These are phyloP conservation scores for Saussurea involucrata DNA, from an alignment of 129 eudicot species.

Conservation along the genomic window DNA sequence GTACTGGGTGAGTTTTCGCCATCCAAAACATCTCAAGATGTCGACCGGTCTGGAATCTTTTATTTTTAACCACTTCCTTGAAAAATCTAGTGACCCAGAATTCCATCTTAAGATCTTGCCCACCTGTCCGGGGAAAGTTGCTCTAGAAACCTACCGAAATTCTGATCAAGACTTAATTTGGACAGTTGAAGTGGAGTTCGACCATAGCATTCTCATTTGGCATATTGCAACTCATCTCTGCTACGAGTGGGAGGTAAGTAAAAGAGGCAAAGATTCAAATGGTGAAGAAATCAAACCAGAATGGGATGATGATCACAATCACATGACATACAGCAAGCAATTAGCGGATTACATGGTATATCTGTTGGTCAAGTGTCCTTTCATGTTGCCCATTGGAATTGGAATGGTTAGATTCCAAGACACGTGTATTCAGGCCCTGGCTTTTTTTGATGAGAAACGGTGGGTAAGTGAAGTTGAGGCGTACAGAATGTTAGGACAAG, in stretches of 20 bases:
- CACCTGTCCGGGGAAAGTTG: slow-evolving; percentile 24
- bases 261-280: not conserved
- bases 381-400: slow-evolving; percentile 53
- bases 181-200: slow-evolving; percentile 27
- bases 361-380: slow-evolving; percentile 43
- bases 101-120: not conserved
- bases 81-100: slow-evolving; percentile 4
- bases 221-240: slow-evolving; percentile 37
- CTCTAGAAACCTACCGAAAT: slow-evolving; percentile 8
- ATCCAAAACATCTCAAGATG: slow-evolving; percentile 2
- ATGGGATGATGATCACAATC: slow-evolving; percentile 10
- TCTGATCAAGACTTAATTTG: slow-evolving; percentile 14
- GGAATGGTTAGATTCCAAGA: slow-evolving; percentile 50
- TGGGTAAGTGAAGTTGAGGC: slow-evolving; percentile 14
- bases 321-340: slow-evolving; percentile 19
- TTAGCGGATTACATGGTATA: slow-evolving; percentile 49
- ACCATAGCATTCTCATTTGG: slow-evolving; percentile 36
- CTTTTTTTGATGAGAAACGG: slow-evolving; percentile 29
- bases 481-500: slow-evolving; percentile 20
- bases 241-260: not conserved
- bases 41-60: slow-evolving; percentile 20
- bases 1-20: slow-evolving; percentile 15
- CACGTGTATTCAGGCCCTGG: slow-evolving; percentile 38
- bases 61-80: slow-evolving; percentile 22
- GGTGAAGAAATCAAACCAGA: slow-evolving; percentile 9